Conservation (phyloP, 2,329 filamentous ascomycete genomes). For the Phyllachora maydis region DNA sequence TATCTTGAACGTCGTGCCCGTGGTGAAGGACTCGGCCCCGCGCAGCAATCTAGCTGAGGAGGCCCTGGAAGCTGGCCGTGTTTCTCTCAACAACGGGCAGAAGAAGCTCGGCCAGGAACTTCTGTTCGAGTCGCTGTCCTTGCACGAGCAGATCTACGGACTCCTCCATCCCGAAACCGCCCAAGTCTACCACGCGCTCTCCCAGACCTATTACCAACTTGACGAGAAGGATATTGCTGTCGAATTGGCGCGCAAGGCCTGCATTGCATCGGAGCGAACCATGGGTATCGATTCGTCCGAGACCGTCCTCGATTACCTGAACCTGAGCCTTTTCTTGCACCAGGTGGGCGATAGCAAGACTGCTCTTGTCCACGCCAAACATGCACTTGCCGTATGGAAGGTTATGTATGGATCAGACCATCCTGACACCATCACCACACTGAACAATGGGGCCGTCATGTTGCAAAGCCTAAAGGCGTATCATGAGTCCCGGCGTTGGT, state of each 20-base stretch:
- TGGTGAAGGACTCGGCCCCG: conserved; percentile 86
- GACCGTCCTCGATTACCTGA: conserved; percentile 87
- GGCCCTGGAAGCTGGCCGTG: conserved; percentile 82
- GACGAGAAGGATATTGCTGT: conserved; percentile 94
- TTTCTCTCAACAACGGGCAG: conserved; percentile 89
- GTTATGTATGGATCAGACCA: conserved; percentile 86
- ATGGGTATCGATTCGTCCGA: conserved; percentile 85
- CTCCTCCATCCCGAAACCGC: conserved; percentile 94
- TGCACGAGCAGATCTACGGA: conserved; percentile 97
- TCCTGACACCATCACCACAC: conserved; percentile 92
- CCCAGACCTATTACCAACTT: conserved; percentile 92
- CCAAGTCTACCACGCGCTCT: conserved; percentile 82
- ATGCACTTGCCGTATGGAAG: conserved; percentile 91
- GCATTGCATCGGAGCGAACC: conserved; percentile 88
- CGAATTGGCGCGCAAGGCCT: conserved; percentile 87
- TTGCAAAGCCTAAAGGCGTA: conserved; percentile 89
- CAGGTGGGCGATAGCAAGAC: conserved; percentile 74
- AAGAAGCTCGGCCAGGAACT: conserved; percentile 92
- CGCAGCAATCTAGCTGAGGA: conserved; percentile 85
- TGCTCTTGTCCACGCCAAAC: conserved; percentile 75
- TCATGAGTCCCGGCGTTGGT: conserved; percentile 88
- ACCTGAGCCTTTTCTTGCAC: conserved; percentile 85
- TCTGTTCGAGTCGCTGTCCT: conserved; percentile 80
- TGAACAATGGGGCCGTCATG: conserved; percentile 99
- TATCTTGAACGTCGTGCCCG: conserved; percentile 76